Evolutionary conservation across 108 stramenopile species (phyloP), one percentile per base, ranked within the genome.

Genomic region (Seminavis robusta): DNA sequence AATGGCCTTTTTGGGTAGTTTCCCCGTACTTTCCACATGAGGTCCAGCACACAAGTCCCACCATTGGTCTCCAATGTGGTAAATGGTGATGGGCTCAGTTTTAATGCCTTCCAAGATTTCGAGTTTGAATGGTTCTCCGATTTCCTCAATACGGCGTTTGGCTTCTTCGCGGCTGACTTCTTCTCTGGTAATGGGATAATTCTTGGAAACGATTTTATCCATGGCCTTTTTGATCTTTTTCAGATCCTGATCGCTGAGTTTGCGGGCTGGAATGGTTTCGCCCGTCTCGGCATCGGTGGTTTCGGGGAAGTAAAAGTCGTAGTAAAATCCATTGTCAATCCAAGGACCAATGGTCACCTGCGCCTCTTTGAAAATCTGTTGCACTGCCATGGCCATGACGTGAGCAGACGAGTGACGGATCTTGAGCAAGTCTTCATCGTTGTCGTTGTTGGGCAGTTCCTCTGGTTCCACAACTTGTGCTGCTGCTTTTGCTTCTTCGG

Each of bases 301-400:
- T 63, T 83, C 78, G 10, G 88, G 87, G 32, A 93, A 89, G 64
- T 69, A 95, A 56, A 98, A 98, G 58, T 98, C 97, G 64, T 98
- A 98, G 59, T 96, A 98, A 59, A 96, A 98, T 19, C 97, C 97
- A 63, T 92, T 95, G 48, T 95, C 94, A 41, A 98, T 98, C 97
- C 97, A 98, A 0, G 97, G 97, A 10, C 97, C 97, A 61, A 98
- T 96, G 36, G 97, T 96, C 20, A 95, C 94, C 69, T 98, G 95
- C 10, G 92, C 93, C 50, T 86, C 88, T 24, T 92, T 94, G 59
- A 85, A 97, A 13, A 91, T 71, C 46, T 75, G 61, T 69, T 98
- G 95, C 33, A 98, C 97, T 5, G 97, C 97, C 95, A 97, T 95
- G 53, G 97, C 97, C 97, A 98, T 96, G 34, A 98, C 95, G 71